These are phyloP conservation scores for Athelia sp. DNA, from an alignment of 1,284 basidiomycete species.

Conservation along the genomic window DNA sequence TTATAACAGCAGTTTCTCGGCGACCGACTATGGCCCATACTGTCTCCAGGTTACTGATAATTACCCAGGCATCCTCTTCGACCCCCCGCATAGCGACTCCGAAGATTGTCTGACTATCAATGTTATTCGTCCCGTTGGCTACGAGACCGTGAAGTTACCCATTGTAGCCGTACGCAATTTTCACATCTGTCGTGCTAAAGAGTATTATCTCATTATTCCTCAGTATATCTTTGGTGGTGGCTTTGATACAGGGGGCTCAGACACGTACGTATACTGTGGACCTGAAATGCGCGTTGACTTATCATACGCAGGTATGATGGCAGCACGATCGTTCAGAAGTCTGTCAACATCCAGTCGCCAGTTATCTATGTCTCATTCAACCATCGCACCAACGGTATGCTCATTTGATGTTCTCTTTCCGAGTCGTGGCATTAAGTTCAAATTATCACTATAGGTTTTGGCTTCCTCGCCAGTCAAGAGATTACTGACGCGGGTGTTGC, in stretches of 20 bases:
- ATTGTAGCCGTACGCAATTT: slow-evolving; percentile 43
- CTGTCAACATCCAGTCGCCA: slow-evolving; percentile 38
- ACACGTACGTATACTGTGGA: slow-evolving; percentile 21
- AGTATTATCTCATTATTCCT: background rate
- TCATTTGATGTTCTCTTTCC: background rate
- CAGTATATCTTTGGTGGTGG: slow-evolving; percentile 56
- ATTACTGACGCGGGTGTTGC: slow-evolving; percentile 40
- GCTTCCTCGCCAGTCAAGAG: slow-evolving; percentile 41
- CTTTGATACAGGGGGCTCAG: slow-evolving; percentile 34
- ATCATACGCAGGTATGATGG: slow-evolving; percentile 35
- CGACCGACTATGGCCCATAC: slow-evolving; percentile 36
- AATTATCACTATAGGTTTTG: slow-evolving; percentile 11
- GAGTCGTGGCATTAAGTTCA: background rate
- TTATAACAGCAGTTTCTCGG: slow-evolving; percentile 37
- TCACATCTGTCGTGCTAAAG: background rate
- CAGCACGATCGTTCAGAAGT: slow-evolving; percentile 38
- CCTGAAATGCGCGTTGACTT: background rate
- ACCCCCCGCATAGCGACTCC: slow-evolving; percentile 28
- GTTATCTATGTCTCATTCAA: slow-evolving; percentile 54
- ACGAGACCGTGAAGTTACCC: slow-evolving; percentile 37
- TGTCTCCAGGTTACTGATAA: slow-evolving; percentile 43
- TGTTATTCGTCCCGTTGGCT: slow-evolving; percentile 42
- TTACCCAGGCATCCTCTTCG: slow-evolving; percentile 28
- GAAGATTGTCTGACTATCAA: slow-evolving; percentile 58
- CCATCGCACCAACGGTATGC: slow-evolving; percentile 9